These are phyloP conservation scores for Xylariaceae sp. DNA, from an alignment of 2,329 filamentous ascomycete species.

Conservation along the genomic window DNA sequence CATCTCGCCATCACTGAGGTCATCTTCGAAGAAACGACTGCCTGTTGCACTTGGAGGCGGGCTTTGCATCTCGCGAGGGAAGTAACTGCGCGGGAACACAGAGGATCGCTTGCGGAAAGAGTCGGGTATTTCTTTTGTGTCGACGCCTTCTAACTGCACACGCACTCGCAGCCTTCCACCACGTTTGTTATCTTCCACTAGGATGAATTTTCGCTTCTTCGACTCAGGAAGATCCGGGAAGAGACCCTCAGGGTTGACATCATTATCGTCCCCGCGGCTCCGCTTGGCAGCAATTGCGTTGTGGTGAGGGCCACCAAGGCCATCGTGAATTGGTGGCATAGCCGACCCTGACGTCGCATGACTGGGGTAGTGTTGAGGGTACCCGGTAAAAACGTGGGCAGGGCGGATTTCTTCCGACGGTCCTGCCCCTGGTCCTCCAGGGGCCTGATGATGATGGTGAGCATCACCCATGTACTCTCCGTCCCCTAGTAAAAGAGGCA, in stretches of 20 bases:
- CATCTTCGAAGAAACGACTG: conserved; percentile 70
- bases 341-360: conserved; percentile 40
- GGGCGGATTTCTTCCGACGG: conserved; percentile 54
- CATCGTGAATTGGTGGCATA: conserved; percentile 34
- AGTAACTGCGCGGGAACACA: conserved; percentile 88
- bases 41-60: conserved; percentile 73
- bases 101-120: conserved; percentile 87
- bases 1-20: conserved; percentile 53
- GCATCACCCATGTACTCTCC: conserved; percentile 61
- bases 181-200: conserved; percentile 84
- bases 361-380: conserved; percentile 33
- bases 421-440: conserved; percentile 46
- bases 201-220: conserved; percentile 93
- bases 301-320: conserved; percentile 36
- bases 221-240: conserved; percentile 86
- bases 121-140: conserved; percentile 94
- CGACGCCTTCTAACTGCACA: conserved; percentile 87
- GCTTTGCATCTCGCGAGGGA: conserved; percentile 87
- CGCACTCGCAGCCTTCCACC: conserved; percentile 80
- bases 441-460: conserved; percentile 63
- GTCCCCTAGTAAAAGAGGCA: conserved; percentile 49
- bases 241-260: conserved; percentile 62
- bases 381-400: conserved; percentile 36
- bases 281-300: conserved; percentile 31
- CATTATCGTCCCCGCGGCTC: conserved; percentile 38